Conservation (phyloP, 768 basidiomycete species). For the Russula sp. region DNA sequence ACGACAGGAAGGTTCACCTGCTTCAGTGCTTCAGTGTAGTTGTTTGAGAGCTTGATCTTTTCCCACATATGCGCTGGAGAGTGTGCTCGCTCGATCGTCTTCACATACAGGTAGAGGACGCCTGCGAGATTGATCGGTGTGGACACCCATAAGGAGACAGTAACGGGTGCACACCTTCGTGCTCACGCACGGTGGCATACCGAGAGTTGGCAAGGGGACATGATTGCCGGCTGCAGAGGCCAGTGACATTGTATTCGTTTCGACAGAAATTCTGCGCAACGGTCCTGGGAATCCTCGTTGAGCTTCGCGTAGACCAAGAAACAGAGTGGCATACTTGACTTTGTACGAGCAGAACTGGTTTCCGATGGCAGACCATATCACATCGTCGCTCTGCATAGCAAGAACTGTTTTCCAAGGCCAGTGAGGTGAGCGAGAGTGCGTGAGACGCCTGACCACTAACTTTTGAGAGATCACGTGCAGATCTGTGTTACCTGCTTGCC, state of each 20-base stretch:
- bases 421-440: no score
- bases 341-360: slow-evolving; percentile 97
- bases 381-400: slow-evolving; percentile 89
- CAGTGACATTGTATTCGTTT: slow-evolving; percentile 98
- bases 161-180: slow-evolving; percentile 58
- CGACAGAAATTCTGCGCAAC: slow-evolving; percentile 96
- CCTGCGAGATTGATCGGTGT: slow-evolving; percentile 38
- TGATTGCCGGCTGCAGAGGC: slow-evolving; percentile 89
- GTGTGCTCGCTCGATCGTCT: slow-evolving; percentile 97
- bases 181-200: slow-evolving; percentile 97
- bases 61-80: slow-evolving; percentile 99
- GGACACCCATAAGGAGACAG: background rate
- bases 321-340: slow-evolving; percentile 73
- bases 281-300: slow-evolving; percentile 47
- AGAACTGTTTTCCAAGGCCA: no score
- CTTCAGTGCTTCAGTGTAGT: slow-evolving; percentile 91
- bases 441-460: no score
- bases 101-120: slow-evolving; percentile 86
- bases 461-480: slow-evolving; percentile 13
- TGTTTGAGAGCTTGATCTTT: slow-evolving; percentile 83
- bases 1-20: slow-evolving; percentile 48
- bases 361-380: slow-evolving; percentile 96
- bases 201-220: slow-evolving; percentile 97
- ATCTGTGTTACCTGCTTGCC: background rate
- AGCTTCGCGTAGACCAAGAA: background rate